Conservation (phyloP, 805 yeast species). For the Saturnispora silvae region DNA sequence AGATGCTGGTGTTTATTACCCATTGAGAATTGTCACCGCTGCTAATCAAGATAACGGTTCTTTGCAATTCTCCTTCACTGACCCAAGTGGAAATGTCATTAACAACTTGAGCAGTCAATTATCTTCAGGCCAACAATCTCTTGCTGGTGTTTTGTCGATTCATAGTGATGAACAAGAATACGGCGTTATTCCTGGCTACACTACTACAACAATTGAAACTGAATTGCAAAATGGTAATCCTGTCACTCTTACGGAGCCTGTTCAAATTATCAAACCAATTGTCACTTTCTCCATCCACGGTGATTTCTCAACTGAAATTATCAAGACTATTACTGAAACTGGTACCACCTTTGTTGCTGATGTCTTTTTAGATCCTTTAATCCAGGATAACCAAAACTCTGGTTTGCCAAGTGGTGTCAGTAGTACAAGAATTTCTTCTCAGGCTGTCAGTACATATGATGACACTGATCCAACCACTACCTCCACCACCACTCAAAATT, state of each 20-base stretch:
- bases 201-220: neutral
- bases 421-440: too few species aligned
- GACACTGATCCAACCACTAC: neutral
- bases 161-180: neutral
- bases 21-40: constrained; percentile 5
- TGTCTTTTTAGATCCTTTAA: constrained; percentile 1
- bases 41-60: neutral
- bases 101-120: neutral
- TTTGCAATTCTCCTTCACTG: neutral
- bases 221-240: neutral
- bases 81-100: neutral
- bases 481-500: neutral
- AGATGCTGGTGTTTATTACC: constrained; percentile 9
- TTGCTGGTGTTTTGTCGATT: neutral
- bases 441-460: too few species aligned
- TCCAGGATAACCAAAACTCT: neutral
- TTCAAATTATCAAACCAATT: constrained; percentile 1
- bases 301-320: neutral
- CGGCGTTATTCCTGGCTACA: neutral
- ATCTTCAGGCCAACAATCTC: neutral
- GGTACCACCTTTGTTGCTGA: neutral
- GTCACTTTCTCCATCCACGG: constrained; percentile 1
- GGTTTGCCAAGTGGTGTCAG: too few species aligned
- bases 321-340: neutral
- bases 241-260: neutral